phyloP scores from a whole-genome alignment of 2,329 filamentous ascomycete genomes.

The Aschersonia sp. region DNA sequence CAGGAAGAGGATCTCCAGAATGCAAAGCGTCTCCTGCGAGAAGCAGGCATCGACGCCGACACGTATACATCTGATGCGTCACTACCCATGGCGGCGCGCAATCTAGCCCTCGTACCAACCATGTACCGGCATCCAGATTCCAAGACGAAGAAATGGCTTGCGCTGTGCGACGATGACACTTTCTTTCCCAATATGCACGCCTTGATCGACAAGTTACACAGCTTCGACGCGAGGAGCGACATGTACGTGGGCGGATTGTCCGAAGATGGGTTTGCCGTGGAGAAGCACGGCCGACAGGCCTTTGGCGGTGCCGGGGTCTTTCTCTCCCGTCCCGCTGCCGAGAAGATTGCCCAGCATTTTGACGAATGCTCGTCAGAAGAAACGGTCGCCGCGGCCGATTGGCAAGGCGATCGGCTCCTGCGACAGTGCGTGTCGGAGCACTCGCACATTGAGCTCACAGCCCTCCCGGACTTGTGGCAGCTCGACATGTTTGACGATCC shows the following conservation, averaged over 20 bases:
- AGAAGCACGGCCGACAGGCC: conserved; percentile 44
- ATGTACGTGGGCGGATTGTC: conserved; percentile 47
- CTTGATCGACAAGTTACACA: conserved; percentile 32
- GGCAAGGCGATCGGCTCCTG: conserved; percentile 3
- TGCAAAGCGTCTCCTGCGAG: conserved; percentile 26
- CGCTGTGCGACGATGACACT: conserved; percentile 49
- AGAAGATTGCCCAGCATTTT: conserved; percentile 26
- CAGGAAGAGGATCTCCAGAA: conserved; percentile 31
- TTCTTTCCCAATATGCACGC: conserved; percentile 45
- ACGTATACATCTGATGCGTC: conserved; percentile 34
- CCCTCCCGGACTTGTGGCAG: conserved; percentile 42
- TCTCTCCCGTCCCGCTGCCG: conserved; percentile 34
- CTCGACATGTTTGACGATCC: conserved; percentile 45
- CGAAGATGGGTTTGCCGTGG: conserved; percentile 43
- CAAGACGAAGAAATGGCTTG: conserved; percentile 38
- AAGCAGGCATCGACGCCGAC: conserved; percentile 39
- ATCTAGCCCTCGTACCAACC: conserved; percentile 36
- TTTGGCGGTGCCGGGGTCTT: conserved; percentile 51
- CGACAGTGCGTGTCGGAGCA: conserved; percentile 42
- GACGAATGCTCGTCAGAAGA: conserved; percentile 26
- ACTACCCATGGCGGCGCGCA: conserved; percentile 38
- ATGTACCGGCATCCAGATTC: conserved; percentile 36
- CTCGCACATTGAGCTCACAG: conserved; percentile 38
- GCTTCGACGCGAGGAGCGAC: conserved; percentile 33
- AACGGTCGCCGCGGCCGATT: neutral